Base-by-base conservation (phyloP, 495 filamentous ascomycete genomes). In the Hypoxylon crocopeplum region DNA sequence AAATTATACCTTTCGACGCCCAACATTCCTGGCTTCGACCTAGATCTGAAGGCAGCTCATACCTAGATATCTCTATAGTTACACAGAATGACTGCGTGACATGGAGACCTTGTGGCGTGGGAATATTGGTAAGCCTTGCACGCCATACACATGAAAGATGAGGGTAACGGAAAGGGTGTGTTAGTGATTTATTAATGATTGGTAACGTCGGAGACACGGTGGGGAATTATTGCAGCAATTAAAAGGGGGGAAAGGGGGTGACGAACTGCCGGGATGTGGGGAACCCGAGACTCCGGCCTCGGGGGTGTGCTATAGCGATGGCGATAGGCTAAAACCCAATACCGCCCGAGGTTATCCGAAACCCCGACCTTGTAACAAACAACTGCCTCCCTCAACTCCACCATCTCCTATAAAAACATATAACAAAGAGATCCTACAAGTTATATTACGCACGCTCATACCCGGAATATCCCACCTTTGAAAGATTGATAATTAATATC, bases 191-290 rank as follows among this genome's bases (percentile, higher is more conserved):
- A 49, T 58, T 58, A 58, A 49, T 50, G 47, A 58, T 58, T 22
- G 42, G 10, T 1, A 39, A 7, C n/a, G 12, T 44, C 54, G 54
- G 54, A 58, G 29, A 34, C 20, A 20, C 15, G 19, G 54, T 50
- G 54, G 46, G 47, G 55, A 34, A 10, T 5, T 34, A 25, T 30
- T 38, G 13, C 19, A 38, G 13, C 30, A 49, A 15, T 27, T 1
- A 37, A 48, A 44, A 19, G 33, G 45, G 36, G 25, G 41, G 16
- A 22, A 39, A 48, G 30, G 27, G 38, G 54, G 37, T 25, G 33
- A 59, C 39, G 54, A 64, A 64, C 61, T 64, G 61, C 61, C 61
- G 61, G 44, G 49, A 38, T 41, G 54, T 58, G 61, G 61, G 54
- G 55, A 64, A 38, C 61, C 34, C 48, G 48, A 52, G 2, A 15